Base-by-base conservation (phyloP, 176 grass and related monocot species). In the Areca catechu region DNA sequence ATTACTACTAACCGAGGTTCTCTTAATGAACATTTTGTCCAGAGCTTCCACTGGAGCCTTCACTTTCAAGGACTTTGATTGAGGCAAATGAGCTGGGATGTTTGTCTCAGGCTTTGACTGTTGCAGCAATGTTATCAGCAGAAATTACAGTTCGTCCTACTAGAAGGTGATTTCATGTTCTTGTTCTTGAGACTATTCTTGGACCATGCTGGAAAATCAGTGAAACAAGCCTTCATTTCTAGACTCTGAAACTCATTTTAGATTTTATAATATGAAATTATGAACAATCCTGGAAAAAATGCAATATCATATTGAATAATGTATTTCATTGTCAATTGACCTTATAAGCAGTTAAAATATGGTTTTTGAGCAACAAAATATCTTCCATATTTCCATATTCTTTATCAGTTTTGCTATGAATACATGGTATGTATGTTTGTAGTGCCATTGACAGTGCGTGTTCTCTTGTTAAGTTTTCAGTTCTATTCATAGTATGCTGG, bases 21-120 rank as follows among this genome's bases (percentile, higher is more conserved):
- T 1, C 34, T 29, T 29, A 29, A 29, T 50, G n/a, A 7, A 24
- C 54, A 49, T 34, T 20, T 65, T 81, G 20, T 73, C 37, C 69
- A 96, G 92, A 96, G 54, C 80, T 96, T 67, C 92, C 86, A 57
- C 71, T 96, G 54, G 86, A 96, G 65, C 86, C 92, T 76, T 96
- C 92, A 34, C 86, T 96, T 71, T 79, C 86, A 50, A 90, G 92
- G 77, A 96, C 86, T 22, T 90, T 90, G 76, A 81, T 96, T 56
- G 86, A 90, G 79, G 86, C 92, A 17, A 90, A 90, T 74, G 72
- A 87, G 61, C 65, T 90, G 65, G 86, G 86, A 74, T 96, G 80
- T 69, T 63, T 96, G 19, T 84, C 92, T 72, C 86, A 96, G 61
- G 92, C 92, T 71, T 88, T 96, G 67, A 90, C 86, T 62, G 80